Evolutionary conservation across 202 grass and related monocot genomes (phyloP).

Genomic region (Setaria viridis): DNA sequence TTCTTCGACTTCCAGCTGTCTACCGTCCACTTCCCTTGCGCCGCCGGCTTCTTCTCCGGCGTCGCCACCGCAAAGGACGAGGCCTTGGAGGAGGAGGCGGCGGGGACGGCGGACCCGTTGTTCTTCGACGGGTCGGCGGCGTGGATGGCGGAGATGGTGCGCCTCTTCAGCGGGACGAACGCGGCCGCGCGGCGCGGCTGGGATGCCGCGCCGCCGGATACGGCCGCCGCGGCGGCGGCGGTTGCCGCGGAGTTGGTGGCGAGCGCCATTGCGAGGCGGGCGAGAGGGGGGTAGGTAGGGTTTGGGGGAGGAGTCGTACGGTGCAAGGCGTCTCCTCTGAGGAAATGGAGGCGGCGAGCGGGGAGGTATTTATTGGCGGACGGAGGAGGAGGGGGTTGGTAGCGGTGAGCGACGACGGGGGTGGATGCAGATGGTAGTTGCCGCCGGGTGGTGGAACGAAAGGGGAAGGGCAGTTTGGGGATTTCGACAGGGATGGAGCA

Average conservation of each 20-base stretch:
- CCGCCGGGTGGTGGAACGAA: neutral
- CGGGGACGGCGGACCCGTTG: constrained; percentile 48
- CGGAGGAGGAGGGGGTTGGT: constrained; percentile 33
- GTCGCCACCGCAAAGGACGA: constrained; percentile 41
- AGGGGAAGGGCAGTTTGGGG: constrained; percentile 28
- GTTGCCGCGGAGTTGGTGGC: constrained; percentile 60
- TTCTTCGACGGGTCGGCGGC: constrained; percentile 71
- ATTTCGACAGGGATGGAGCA: neutral
- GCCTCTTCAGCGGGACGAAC: constrained; percentile 55
- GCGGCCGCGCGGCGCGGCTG: constrained; percentile 37
- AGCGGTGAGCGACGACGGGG: neutral
- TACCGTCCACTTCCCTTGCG: constrained; percentile 59
- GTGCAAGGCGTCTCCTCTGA: constrained; percentile 47
- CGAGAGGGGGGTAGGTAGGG: neutral
- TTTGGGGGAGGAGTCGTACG: constrained; percentile 39
- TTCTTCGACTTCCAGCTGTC: constrained; percentile 93
- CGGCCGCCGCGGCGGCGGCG: constrained; percentile 44
- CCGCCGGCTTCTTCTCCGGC: neutral
- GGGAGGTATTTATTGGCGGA: constrained; percentile 46
- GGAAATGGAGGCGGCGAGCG: constrained; percentile 34
- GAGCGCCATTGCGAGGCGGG: constrained; percentile 50
- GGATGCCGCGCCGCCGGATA: constrained; percentile 19
- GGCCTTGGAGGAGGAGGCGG: constrained; percentile 45
- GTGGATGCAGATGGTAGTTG: constrained; percentile 36
- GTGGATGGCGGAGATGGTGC: constrained; percentile 58